Evolutionary conservation across 805 yeast species (phyloP).

Genomic region (Blastobotrys robertii): DNA sequence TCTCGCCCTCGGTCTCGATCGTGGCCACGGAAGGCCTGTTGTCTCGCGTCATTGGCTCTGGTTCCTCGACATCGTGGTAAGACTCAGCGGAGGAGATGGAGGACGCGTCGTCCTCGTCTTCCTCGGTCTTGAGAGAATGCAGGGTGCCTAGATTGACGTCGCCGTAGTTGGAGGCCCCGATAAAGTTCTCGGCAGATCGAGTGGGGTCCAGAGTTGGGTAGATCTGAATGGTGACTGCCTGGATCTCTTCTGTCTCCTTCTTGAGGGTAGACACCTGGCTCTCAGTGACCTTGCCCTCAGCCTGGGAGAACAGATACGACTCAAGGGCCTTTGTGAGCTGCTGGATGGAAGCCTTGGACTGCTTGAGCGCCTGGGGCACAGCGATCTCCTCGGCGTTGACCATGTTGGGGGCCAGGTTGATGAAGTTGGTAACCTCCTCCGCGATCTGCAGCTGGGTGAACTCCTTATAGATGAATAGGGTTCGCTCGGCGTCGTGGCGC

Average conservation of each 20-base stretch:
- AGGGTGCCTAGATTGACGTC: too few relatives aligned
- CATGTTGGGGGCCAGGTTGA: constrained; percentile 8
- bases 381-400: constrained; percentile 5
- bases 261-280: background rate
- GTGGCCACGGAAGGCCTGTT: too few relatives aligned
- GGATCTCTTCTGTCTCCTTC: background rate
- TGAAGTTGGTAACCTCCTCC: constrained; percentile 10
- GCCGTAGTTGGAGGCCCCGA: too few relatives aligned
- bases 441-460: constrained; percentile 13
- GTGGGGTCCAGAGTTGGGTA: too few relatives aligned
- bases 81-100: too few relatives aligned
- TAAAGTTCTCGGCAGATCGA: too few relatives aligned
- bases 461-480: constrained; percentile 14
- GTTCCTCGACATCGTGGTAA: too few relatives aligned
- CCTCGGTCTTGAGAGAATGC: too few relatives aligned
- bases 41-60: too few relatives aligned
- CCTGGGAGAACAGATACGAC: constrained; percentile 8
- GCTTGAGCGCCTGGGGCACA: constrained; percentile 8
- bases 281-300: background rate
- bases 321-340: constrained; percentile 12
- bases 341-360: constrained; percentile 3
- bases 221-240: background rate
- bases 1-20: too few relatives aligned
- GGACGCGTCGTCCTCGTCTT: too few relatives aligned
- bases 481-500: constrained; percentile 13